phyloP scores from a whole-genome alignment of 164 flowering plant species.

The Piper betle region DNA sequence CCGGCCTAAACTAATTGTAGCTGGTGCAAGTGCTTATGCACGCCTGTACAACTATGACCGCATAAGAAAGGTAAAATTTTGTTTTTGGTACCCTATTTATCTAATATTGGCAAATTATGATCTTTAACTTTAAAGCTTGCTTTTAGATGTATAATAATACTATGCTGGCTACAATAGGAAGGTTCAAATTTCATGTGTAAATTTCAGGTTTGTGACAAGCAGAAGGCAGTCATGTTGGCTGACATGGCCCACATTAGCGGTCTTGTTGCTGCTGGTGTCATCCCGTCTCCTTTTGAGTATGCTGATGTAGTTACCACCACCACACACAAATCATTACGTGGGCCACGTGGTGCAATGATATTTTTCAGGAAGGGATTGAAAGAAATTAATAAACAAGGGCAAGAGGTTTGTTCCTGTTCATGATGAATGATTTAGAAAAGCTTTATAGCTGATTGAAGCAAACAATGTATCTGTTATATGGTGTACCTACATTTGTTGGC shows the following conservation, averaged over 20 bases:
- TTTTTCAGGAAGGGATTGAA: constrained; percentile 84
- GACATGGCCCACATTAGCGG: constrained; percentile 99
- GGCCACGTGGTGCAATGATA: constrained; percentile 96
- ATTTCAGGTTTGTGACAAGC: constrained; percentile 81
- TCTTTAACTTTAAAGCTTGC: background rate
- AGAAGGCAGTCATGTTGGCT: constrained; percentile 89
- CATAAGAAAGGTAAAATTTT: constrained; percentile 62
- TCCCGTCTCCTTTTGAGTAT: constrained; percentile 96
- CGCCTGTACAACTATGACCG: constrained; percentile 88
- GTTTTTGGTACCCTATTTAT: background rate
- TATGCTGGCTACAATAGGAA: background rate
- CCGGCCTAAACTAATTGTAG: constrained; percentile 88
- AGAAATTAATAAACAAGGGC: constrained; percentile 74
- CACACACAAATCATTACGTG: constrained; percentile 98
- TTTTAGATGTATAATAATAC: too few species aligned
- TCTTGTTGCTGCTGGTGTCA: constrained; percentile 93
- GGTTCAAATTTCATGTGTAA: background rate
- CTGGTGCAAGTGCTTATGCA: constrained; percentile 99
- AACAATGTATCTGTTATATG: background rate
- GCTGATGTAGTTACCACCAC: constrained; percentile 98
- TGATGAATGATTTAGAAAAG: background rate
- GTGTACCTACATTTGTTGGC: background rate
- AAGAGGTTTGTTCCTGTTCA: constrained; percentile 37
- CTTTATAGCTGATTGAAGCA: background rate
- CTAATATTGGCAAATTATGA: background rate